Conservation (phyloP, 306 rosid species). For the Purshia tridentata region DNA sequence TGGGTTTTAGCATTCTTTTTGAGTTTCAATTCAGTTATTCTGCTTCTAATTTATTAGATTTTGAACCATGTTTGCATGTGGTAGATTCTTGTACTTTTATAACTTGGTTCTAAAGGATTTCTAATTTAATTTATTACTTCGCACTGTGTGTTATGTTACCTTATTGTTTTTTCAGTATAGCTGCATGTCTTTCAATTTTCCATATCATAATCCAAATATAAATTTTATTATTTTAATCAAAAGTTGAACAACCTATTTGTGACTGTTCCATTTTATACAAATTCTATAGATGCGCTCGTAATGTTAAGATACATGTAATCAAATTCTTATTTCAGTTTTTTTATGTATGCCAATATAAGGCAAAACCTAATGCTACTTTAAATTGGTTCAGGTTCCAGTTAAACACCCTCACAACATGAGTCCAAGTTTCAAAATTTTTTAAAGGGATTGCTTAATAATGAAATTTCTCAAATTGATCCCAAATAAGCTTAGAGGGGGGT, state of each 20-base stretch:
- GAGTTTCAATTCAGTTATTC: constrained; percentile 14
- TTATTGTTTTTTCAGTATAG: neutral
- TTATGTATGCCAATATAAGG: constrained; percentile 17
- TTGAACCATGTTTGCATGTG: constrained; percentile 10
- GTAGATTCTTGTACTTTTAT: constrained; percentile 19
- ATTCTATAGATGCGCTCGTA: constrained; percentile 94
- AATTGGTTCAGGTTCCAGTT: constrained; percentile 78
- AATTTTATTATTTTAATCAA: neutral
- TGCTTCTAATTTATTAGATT: constrained; percentile 8
- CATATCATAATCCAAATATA: neutral
- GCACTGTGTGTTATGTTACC: neutral
- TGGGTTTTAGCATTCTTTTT: too few relatives aligned
- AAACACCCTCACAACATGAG: constrained; percentile 95
- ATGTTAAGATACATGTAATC: constrained; percentile 75
- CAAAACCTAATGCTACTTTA: constrained; percentile 29
- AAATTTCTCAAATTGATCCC: too few relatives aligned
- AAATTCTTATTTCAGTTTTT: constrained; percentile 8
- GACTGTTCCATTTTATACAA: constrained; percentile 80
- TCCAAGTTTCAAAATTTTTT: constrained; percentile 74
- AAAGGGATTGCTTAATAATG: constrained; percentile 89
- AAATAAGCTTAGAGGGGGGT: too few relatives aligned
- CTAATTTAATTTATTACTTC: neutral
- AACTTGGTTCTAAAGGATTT: constrained; percentile 9
- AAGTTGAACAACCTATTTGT: neutral
- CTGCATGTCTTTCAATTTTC: neutral